These are phyloP conservation scores for Lactarius hengduanensis DNA, from an alignment of 768 basidiomycete genomes.

Conservation along the genomic window DNA sequence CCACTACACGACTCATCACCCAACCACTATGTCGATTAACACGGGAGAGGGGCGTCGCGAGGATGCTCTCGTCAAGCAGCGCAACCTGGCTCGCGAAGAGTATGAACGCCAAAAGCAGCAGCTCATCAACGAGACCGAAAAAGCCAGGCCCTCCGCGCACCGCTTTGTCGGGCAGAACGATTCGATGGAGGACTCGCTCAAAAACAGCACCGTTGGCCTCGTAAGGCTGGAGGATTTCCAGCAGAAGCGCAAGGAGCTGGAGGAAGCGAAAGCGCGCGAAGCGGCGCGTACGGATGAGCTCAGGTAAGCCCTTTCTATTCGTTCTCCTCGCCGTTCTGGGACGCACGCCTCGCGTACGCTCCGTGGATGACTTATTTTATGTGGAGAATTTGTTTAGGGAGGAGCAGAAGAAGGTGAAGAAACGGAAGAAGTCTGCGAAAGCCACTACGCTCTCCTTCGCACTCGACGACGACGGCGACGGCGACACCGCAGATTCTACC, in stretches of 20 bases:
- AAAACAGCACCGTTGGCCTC: constrained; percentile 88
- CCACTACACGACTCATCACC: background rate
- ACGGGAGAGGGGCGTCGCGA: constrained; percentile 84
- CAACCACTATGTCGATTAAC: constrained; percentile 62
- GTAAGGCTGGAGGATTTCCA: constrained; percentile 93
- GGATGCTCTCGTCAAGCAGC: constrained; percentile 81
- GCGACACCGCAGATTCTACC: constrained; percentile 45
- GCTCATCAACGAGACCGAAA: constrained; percentile 87
- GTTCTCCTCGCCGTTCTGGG: constrained; percentile 28
- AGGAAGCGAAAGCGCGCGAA: constrained; percentile 88
- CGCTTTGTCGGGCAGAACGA: constrained; percentile 95
- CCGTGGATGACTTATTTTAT: constrained; percentile 62
- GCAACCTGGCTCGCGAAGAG: constrained; percentile 75
- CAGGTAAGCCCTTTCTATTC: constrained; percentile 64
- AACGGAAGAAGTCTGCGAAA: constrained; percentile 88
- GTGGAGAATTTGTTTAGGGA: constrained; percentile 88
- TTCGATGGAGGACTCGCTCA: constrained; percentile 90
- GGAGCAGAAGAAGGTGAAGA: constrained; percentile 83
- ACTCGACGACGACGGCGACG: constrained; percentile 82
- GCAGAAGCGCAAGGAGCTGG: constrained; percentile 80
- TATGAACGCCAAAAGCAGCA: constrained; percentile 78
- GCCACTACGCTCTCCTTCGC: constrained; percentile 91
- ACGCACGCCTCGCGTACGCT: constrained; percentile 21
- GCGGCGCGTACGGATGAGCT: constrained; percentile 81
- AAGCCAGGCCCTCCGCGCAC: constrained; percentile 79